A percentile compares a stretch with the other conserved stretches of the same genome.
Evolutionary conservation across 768 basidiomycete genomes (phyloP).

Genomic region (Panaeolus cyanescens): DNA sequence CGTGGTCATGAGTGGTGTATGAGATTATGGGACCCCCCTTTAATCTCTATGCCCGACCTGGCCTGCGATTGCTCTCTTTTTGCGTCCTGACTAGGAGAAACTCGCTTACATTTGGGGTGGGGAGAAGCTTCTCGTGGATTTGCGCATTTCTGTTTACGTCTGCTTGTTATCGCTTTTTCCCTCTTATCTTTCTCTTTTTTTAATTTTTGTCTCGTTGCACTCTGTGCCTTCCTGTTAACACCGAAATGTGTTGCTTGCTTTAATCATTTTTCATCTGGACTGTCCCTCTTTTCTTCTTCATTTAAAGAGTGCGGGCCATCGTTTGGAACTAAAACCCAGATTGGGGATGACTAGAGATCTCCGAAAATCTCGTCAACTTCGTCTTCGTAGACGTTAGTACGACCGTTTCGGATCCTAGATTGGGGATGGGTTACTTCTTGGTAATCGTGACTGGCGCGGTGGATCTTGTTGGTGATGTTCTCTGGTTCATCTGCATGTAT

Average conservation of each 20-base stretch:
- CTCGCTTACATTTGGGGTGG: neutral
- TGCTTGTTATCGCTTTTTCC: neutral
- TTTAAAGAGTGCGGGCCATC: no score
- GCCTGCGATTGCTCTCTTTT: neutral
- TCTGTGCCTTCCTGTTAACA: no score
- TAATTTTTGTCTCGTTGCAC: no score
- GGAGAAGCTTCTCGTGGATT: neutral
- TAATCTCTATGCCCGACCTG: neutral
- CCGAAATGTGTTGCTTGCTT: no score
- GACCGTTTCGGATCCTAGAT: neutral
- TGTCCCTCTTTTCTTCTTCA: no score
- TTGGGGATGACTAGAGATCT: no score
- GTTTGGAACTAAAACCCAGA: no score
- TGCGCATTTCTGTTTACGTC: neutral
- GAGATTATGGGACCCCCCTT: no score
- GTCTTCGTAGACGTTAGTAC: neutral
- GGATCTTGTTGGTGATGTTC: neutral
- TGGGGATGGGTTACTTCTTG: neutral
- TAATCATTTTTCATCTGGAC: no score
- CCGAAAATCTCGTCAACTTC: neutral
- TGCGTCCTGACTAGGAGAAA: neutral
- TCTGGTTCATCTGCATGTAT: neutral
- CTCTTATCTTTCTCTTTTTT: neutral
- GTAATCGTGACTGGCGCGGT: neutral
- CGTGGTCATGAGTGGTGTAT: neutral